These are phyloP conservation scores for Colletotrichum acutatum DNA, from an alignment of 2,329 filamentous ascomycete species.

Conservation along the genomic window DNA sequence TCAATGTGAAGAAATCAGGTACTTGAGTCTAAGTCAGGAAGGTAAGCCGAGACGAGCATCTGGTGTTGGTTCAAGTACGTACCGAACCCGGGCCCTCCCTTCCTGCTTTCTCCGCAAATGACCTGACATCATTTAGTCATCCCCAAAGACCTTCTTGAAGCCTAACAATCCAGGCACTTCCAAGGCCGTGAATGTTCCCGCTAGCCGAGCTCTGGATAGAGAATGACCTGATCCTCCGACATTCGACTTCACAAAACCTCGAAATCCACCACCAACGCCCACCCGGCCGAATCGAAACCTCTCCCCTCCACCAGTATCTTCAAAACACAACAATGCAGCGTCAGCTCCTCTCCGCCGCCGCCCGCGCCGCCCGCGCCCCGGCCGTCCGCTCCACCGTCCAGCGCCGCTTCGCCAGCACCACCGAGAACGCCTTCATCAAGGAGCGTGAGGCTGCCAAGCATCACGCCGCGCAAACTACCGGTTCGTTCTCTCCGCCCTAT, in stretches of 20 bases:
- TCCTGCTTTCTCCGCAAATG: constrained; percentile 28
- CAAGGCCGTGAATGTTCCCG: constrained; percentile 26
- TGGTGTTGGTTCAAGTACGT: background rate
- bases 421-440: constrained; percentile 93
- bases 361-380: constrained; percentile 69
- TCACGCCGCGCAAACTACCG: constrained; percentile 85
- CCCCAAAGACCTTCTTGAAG: background rate
- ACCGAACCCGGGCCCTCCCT: background rate
- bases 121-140: constrained; percentile 35
- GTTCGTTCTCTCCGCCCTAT: constrained; percentile 65
- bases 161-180: constrained; percentile 25
- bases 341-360: constrained; percentile 68
- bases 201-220: constrained; percentile 35
- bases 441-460: constrained; percentile 92
- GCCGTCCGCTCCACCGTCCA: constrained; percentile 66
- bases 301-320: constrained; percentile 28
- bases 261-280: constrained; percentile 8
- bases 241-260: constrained; percentile 23
- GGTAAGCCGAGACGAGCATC: background rate
- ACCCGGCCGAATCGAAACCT: constrained; percentile 22
- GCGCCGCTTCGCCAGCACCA: constrained; percentile 77
- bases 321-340: constrained; percentile 68
- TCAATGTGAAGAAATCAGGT: background rate
- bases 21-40: background rate
- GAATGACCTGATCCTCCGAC: constrained; percentile 40